Evolutionary conservation across 225 moss, liverwort and hornwort species (phyloP), one percentile per base, ranked within the genome.

Genomic region (Pleurozium schreberi): DNA sequence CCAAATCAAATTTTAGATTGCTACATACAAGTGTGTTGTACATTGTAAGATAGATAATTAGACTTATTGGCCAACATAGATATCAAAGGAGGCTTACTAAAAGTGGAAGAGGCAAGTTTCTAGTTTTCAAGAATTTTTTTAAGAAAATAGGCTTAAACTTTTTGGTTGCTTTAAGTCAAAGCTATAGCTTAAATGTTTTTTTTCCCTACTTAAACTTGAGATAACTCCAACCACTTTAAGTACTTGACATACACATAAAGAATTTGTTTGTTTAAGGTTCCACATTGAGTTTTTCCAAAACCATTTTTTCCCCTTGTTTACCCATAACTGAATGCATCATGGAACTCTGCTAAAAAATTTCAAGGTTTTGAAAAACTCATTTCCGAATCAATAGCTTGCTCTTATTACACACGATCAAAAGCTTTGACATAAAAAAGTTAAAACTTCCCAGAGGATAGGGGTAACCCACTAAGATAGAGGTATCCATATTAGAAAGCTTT

Each of bases 281-380:
- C 1, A 49, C 0, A 0, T 75, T 75, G 2, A 6, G 3, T 2
- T 28, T 2, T 0, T 0, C 1, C 15, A 6, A 16, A 2, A 0
- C 5, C 18, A 1, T 11, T 18, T 74, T 19, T 47, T 7, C 17
- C 19, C 6, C n/a, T n/a, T 31, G 7, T 7, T 74, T 15, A 74
- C 10, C 6, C 0, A 47, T 4, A 11, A 75, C 12, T 0, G 3
- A 31, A 19, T 31, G 19, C 49, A 49, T 33, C 4, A 6, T 20
- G 0, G 30, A 74, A 30, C 7, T 49, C 0, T 0, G 0, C 5
- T 33, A 3, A 47, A 30, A 2, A 18, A 30, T 27, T 45, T 49
- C 0, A 12, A 74, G 49, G 19, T 1, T 49, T 0, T n/a, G n/a
- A 0, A 49, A 31, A 11, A 49, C 1, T 75, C 33, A 47, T 30